phyloP scores from a whole-genome alignment of 768 basidiomycete species.

The Boletellus emodensis region DNA sequence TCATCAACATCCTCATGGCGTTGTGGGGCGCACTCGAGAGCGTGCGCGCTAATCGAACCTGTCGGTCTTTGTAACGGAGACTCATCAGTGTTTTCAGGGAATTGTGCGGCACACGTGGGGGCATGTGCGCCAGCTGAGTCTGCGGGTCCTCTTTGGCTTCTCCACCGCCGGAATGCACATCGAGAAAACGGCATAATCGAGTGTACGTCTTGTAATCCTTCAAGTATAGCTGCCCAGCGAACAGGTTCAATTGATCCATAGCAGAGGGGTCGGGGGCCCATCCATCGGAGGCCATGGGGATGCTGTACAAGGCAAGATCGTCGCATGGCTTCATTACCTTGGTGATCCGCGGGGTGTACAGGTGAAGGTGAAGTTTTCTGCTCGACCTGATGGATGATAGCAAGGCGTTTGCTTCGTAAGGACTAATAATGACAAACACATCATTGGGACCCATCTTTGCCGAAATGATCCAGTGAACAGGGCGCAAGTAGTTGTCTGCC shows the following conservation, averaged over 20 bases:
- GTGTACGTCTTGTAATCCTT: conserved; percentile 25
- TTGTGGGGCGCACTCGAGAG: no score
- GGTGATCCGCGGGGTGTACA: conserved; percentile 39
- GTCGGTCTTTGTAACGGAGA: no score
- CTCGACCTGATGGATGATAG: conserved; percentile 13
- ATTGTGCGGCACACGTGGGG: no score
- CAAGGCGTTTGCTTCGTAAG: conserved; percentile 28
- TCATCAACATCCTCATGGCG: conserved; percentile 8
- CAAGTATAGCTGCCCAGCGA: conserved; percentile 33
- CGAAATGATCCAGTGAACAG: conserved; percentile 2
- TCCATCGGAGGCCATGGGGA: not conserved
- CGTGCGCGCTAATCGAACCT: no score
- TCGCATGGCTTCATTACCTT: conserved; percentile 37
- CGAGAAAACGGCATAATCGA: conserved; percentile 26
- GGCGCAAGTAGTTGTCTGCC: conserved; percentile 22
- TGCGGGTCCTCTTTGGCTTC: no score
- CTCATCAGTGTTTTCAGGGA: no score
- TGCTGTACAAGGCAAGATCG: not conserved
- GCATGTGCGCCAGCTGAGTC: no score
- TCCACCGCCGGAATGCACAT: not conserved
- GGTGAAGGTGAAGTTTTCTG: conserved; percentile 32
- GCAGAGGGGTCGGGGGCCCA: not conserved
- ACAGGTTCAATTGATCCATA: conserved; percentile 27
- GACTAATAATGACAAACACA: conserved; percentile 39
- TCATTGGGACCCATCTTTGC: not conserved